phyloP scores from a whole-genome alignment of 148 eudicot species.

The Diospyros kaki region DNA sequence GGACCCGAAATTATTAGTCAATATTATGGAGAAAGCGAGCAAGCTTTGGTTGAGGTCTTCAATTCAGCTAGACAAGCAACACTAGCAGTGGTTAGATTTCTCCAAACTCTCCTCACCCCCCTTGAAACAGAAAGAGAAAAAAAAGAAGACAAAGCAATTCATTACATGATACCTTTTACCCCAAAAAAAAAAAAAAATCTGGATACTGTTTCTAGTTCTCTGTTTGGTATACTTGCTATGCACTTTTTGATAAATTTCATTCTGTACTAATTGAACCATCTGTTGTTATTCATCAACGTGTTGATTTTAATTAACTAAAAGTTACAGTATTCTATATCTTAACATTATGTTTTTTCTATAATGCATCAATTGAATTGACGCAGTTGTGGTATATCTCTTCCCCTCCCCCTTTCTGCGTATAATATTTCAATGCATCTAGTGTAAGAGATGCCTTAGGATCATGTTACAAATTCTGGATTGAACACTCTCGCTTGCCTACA shows the following conservation, averaged over 20 bases:
- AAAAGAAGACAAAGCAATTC: neutral
- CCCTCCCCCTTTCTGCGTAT: too few species aligned
- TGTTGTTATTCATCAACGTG: too few species aligned
- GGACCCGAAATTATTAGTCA: conserved; percentile 86
- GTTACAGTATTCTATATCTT: too few species aligned
- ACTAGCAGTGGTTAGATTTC: conserved; percentile 82
- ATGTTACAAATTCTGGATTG: neutral
- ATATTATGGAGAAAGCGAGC: conserved; percentile 84
- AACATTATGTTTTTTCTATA: neutral
- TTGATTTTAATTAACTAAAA: too few species aligned
- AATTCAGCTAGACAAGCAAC: conserved; percentile 67
- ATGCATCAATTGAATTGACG: neutral
- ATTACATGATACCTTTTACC: too few species aligned
- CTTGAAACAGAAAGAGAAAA: neutral
- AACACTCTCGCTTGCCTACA: too few species aligned
- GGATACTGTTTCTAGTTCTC: neutral
- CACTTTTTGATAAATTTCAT: neutral
- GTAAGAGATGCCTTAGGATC: neutral
- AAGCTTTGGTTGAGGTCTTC: conserved; percentile 72
- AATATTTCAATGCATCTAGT: too few species aligned
- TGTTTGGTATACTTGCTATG: neutral
- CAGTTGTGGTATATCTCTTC: too few species aligned
- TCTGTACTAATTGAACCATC: neutral
- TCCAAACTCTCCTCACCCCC: neutral
- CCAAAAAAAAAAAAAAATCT: neutral